Evolutionary conservation across 805 yeast species (phyloP), one percentile per base, ranked within the genome.

Genomic region (Candida patagonica): DNA sequence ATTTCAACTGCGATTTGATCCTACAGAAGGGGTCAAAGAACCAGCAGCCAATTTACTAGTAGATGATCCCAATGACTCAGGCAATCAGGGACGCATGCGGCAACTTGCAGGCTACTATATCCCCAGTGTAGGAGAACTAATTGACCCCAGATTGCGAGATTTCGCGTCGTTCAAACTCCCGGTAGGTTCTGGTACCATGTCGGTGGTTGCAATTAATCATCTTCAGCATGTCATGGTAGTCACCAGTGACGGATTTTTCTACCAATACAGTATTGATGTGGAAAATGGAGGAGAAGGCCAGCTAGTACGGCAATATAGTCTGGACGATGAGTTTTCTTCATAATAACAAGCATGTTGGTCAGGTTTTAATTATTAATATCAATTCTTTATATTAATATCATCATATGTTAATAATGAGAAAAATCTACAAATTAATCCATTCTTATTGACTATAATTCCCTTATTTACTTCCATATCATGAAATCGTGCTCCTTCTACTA

Each of bases 201-300:
- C 49, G 2, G 62, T 59, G 7, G 65, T 66, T 10, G 68, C 66
- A 5, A 45, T 66, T 26, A 55, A 61, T 27, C 54, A 50, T 37
- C 41, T 51, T 17, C 45, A 42, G 32, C 61, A 72, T 51, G 76
- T 76, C 10, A 70, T 76, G 42, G 89, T 87, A 5, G 84, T 85
- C 3, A 84, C 95, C 1, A 71, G 80, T 0, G 83, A 78, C 42
- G 97, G 97, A 0, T 74, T 72, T 48, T 80, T 83, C 49, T 81
- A 80, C 52, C 83, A 81, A 37, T 89, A 85, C 58, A 80, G 80
- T 2, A 63, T 89, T 34, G 92, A 86, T 46, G 79, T 92, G 0
- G 94, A 80, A 45, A 63, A 88, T 40, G 97, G 97, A 1, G 98
- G 98, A 2, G 96, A 88, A 55, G 89, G 97, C 61, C 74, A 80